Conservation (phyloP, 192 early-diverging fungal species). For the Chytriomyces sp. region DNA sequence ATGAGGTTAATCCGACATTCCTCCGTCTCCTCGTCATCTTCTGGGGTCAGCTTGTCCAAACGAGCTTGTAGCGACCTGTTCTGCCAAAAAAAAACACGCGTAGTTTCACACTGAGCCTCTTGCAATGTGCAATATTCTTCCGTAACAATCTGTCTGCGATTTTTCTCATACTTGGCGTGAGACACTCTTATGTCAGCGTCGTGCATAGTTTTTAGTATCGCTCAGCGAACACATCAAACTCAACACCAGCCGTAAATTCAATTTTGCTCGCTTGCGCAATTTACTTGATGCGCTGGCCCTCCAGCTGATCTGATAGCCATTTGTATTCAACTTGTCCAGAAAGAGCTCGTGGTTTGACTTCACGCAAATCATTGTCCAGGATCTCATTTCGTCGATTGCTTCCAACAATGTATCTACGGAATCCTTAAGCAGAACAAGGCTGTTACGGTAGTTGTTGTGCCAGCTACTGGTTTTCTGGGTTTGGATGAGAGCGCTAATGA, state of each 20-base stretch:
- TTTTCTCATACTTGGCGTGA: neutral
- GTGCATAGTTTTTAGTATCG: slow-evolving; percentile 55
- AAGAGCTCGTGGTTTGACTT: slow-evolving; percentile 66
- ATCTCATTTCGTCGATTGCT: slow-evolving; percentile 24
- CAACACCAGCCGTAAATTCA: slow-evolving; percentile 70
- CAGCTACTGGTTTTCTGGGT: slow-evolving; percentile 2
- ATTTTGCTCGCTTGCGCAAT: slow-evolving; percentile 62
- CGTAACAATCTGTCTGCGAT: slow-evolving; percentile 19
- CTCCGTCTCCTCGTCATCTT: slow-evolving; percentile 36
- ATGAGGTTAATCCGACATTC: slow-evolving; percentile 20
- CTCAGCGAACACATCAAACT: slow-evolving; percentile 72
- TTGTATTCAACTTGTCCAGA: slow-evolving; percentile 63
- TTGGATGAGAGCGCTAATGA: slow-evolving; percentile 2
- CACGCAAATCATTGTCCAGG: slow-evolving; percentile 44
- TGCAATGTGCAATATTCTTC: slow-evolving; percentile 23
- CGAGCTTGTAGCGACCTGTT: slow-evolving; percentile 72
- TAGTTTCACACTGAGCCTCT: slow-evolving; percentile 38
- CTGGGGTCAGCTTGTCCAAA: slow-evolving; percentile 59
- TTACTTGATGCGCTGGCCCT: slow-evolving; percentile 66
- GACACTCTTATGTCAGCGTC: neutral
- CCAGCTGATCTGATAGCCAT: slow-evolving; percentile 68
- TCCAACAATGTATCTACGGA: slow-evolving; percentile 33
- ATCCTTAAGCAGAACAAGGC: slow-evolving; percentile 12
- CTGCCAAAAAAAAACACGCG: slow-evolving; percentile 68
- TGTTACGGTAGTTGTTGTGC: neutral